phyloP scores from a whole-genome alignment of 495 filamentous ascomycete genomes.

The Trypethelium eluteriae region DNA sequence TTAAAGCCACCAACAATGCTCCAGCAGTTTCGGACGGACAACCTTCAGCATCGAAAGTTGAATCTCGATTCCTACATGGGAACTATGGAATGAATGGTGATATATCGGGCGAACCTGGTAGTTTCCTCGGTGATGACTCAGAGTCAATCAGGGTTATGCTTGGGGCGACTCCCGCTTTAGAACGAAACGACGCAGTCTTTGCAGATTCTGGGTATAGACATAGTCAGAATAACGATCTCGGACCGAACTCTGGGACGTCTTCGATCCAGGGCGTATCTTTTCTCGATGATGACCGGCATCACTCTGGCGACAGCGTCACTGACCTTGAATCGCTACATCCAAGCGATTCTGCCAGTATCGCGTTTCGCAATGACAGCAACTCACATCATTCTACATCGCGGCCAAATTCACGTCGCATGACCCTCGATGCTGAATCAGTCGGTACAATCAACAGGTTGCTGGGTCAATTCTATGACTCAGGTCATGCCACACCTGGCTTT shows the following conservation, averaged over 20 bases:
- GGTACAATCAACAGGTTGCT: constrained; percentile 40
- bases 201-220: constrained; percentile 20
- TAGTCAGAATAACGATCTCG: constrained; percentile 10
- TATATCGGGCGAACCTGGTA: constrained; percentile 24
- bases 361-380: background rate
- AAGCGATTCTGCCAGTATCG: constrained; percentile 1
- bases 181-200: constrained; percentile 31
- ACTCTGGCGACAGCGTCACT: constrained; percentile 1
- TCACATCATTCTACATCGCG: background rate
- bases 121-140: constrained; percentile 35
- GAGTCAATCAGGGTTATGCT: constrained; percentile 59
- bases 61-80: background rate
- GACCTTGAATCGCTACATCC: constrained; percentile 11
- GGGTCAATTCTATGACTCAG: constrained; percentile 37
- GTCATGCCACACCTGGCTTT: constrained; percentile 8
- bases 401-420: constrained; percentile 23
- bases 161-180: constrained; percentile 36
- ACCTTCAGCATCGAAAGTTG: constrained; percentile 12
- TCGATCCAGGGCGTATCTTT: background rate
- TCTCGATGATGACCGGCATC: background rate
- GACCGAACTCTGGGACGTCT: constrained; percentile 11
- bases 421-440: constrained; percentile 39
- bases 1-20: constrained; percentile 23
- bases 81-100: constrained; percentile 14
- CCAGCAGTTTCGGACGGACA: constrained; percentile 29